These are phyloP conservation scores for Verticillium alfalfae DNA, from an alignment of 2,329 filamentous ascomycete species.

Conservation along the genomic window DNA sequence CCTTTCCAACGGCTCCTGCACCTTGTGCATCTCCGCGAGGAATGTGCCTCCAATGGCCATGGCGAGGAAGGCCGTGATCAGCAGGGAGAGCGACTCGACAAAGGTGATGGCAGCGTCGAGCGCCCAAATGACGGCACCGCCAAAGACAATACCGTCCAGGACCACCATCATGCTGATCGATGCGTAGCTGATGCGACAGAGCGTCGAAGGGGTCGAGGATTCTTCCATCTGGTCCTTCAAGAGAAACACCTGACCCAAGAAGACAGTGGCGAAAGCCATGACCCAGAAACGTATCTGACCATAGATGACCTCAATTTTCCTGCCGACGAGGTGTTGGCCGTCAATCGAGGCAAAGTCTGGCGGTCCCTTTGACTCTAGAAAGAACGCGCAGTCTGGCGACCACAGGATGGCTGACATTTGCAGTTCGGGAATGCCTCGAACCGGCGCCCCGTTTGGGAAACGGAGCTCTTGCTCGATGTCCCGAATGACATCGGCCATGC, in stretches of 20 bases:
- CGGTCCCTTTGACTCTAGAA: constrained; percentile 59
- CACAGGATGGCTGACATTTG: constrained; percentile 60
- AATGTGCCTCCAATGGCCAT: constrained; percentile 54
- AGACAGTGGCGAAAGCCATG: constrained; percentile 47
- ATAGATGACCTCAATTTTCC: constrained; percentile 56
- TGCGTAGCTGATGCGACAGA: constrained; percentile 61
- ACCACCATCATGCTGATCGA: constrained; percentile 58
- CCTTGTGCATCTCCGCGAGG: constrained; percentile 53
- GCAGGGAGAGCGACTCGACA: constrained; percentile 50
- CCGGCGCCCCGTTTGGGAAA: constrained; percentile 53
- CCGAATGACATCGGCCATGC: constrained; percentile 34
- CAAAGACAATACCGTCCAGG: constrained; percentile 56
- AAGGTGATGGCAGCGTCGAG: constrained; percentile 51
- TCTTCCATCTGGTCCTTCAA: constrained; percentile 62
- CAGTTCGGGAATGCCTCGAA: constrained; percentile 48
- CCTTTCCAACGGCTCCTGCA: constrained; percentile 51
- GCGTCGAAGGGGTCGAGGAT: constrained; percentile 61
- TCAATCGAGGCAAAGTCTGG: constrained; percentile 46
- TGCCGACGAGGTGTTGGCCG: constrained; percentile 50
- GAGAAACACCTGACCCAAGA: constrained; percentile 56
- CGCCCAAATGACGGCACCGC: constrained; percentile 49
- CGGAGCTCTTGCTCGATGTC: constrained; percentile 59
- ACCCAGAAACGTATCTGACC: constrained; percentile 55
- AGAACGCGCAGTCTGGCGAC: constrained; percentile 64
- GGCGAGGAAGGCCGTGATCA: constrained; percentile 45